A percentile compares a stretch with the other conserved stretches of the same genome.
phyloP scores from a whole-genome alignment of 768 basidiomycete species.

The Hygrophorus pudorinus region DNA sequence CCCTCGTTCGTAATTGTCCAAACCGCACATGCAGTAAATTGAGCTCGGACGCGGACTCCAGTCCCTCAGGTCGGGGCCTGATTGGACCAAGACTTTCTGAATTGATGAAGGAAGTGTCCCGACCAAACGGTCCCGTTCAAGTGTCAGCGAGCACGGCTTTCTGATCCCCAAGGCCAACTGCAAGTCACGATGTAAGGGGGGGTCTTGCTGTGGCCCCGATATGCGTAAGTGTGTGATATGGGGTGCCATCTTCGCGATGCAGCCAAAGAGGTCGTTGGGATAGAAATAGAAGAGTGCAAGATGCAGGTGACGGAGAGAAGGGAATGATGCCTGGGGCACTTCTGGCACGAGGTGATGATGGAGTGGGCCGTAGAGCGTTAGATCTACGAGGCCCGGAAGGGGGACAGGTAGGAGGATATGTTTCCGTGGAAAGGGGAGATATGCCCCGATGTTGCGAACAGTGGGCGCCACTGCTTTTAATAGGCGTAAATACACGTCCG shows the following conservation, averaged over 20 bases:
- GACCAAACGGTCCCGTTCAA: too few relatives aligned
- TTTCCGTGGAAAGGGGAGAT: slow-evolving; percentile 14
- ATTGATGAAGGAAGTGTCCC: background rate
- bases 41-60: too few relatives aligned
- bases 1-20: too few relatives aligned
- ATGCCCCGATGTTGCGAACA: slow-evolving; percentile 16
- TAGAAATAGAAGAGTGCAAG: slow-evolving; percentile 15
- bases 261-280: slow-evolving; percentile 14
- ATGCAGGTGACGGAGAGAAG: slow-evolving; percentile 14
- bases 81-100: background rate
- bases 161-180: background rate
- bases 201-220: slow-evolving; percentile 4
- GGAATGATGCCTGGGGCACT: slow-evolving; percentile 10
- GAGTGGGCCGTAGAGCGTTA: slow-evolving; percentile 20
- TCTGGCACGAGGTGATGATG: slow-evolving; percentile 9
- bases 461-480: slow-evolving; percentile 15
- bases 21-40: too few relatives aligned
- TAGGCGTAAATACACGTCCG: slow-evolving; percentile 6
- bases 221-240: slow-evolving; percentile 12
- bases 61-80: background rate
- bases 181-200: background rate
- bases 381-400: slow-evolving; percentile 17
- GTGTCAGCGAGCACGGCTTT: too few relatives aligned
- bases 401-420: slow-evolving; percentile 12
- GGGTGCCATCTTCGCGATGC: slow-evolving; percentile 15